phyloP scores from a whole-genome alignment of 306 rosid genomes.

The Cucurbita argyrosperma region DNA sequence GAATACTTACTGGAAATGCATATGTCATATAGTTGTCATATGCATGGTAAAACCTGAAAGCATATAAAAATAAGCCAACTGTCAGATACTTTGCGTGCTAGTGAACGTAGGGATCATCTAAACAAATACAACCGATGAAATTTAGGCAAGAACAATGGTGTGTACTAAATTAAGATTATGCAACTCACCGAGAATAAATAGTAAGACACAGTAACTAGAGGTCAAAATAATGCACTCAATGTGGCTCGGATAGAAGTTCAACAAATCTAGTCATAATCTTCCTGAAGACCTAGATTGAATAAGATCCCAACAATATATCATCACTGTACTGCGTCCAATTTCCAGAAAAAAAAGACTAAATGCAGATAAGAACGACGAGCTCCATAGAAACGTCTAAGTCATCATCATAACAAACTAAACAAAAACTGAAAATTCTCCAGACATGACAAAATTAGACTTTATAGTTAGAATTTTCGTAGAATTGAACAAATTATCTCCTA shows the following conservation, averaged over 20 bases:
- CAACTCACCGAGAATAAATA: background rate
- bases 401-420: background rate
- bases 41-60: slow-evolving; percentile 82
- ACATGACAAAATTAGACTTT: background rate
- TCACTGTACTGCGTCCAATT: background rate
- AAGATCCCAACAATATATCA: background rate
- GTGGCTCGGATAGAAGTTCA: background rate
- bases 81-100: background rate
- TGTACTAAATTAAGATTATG: background rate
- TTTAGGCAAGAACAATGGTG: background rate
- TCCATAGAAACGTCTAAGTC: background rate
- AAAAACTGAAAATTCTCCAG: background rate
- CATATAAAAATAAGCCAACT: slow-evolving; percentile 3
- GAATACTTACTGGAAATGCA: slow-evolving; percentile 76
- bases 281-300: background rate
- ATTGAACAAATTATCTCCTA: background rate
- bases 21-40: slow-evolving; percentile 83
- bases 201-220: background rate
- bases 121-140: background rate
- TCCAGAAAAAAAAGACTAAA: background rate
- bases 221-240: background rate
- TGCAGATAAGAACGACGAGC: background rate
- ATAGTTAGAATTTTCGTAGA: background rate
- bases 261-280: background rate
- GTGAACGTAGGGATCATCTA: background rate